These are phyloP conservation scores for Venturia oleaginea DNA, from an alignment of 2,329 filamentous ascomycete genomes.

Conservation along the genomic window DNA sequence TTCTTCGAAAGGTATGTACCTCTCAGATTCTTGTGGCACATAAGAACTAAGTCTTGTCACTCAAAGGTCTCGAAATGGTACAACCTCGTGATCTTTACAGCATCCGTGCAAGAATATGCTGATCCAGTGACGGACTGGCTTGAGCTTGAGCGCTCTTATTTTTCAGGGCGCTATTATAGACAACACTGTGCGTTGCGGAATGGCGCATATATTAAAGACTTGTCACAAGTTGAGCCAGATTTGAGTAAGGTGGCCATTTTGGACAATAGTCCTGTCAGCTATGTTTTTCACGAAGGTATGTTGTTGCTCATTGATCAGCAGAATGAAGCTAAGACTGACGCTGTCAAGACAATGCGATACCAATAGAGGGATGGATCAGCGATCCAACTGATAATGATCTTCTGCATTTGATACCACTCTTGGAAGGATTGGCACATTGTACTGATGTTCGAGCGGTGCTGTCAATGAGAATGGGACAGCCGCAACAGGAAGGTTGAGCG, in stretches of 20 bases:
- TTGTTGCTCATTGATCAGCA: conserved; percentile 12
- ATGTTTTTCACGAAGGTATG: conserved; percentile 95
- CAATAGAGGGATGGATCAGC: conserved; percentile 98
- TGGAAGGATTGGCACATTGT: conserved; percentile 93
- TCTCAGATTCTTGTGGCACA: not conserved
- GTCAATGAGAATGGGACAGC: conserved; percentile 77
- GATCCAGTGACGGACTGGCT: conserved; percentile 99
- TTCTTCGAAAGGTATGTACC: conserved; percentile 61
- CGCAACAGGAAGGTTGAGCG: conserved; percentile 21
- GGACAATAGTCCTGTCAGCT: conserved; percentile 96
- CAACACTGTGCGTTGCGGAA: conserved; percentile 96
- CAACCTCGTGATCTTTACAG: conserved; percentile 92
- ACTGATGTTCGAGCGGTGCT: conserved; percentile 89
- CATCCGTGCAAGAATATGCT: conserved; percentile 95
- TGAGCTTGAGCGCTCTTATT: conserved; percentile 93
- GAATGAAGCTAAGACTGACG: not conserved
- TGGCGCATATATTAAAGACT: conserved; percentile 95
- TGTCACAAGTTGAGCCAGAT: conserved; percentile 92
- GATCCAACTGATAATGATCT: conserved; percentile 96
- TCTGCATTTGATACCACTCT: conserved; percentile 79
- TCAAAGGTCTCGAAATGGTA: conserved; percentile 90
- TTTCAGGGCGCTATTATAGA: conserved; percentile 85
- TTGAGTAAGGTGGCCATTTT: conserved; percentile 97
- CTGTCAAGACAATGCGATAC: conserved; percentile 90
- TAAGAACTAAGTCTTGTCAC: not conserved